Evolutionary conservation across 2,329 filamentous ascomycete species (phyloP).

Genomic region (Rutstroemia sp.): DNA sequence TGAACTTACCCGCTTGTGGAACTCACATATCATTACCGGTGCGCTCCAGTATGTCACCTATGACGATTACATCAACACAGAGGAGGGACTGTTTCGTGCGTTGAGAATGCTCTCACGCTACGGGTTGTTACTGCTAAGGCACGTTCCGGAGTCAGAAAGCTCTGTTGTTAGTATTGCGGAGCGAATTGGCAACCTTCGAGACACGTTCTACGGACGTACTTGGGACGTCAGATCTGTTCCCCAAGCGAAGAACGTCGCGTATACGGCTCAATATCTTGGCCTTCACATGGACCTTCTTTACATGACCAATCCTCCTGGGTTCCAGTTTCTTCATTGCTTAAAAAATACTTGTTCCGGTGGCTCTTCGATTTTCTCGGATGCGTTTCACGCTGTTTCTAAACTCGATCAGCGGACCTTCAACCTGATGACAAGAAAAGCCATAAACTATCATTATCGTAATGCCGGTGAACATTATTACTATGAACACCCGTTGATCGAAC

Average conservation of each 20-base stretch:
- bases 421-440: constrained; percentile 34
- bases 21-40: constrained; percentile 36
- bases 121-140: constrained; percentile 70
- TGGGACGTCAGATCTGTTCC: constrained; percentile 84
- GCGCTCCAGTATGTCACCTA: constrained; percentile 58
- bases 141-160: constrained; percentile 60
- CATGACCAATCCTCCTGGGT: constrained; percentile 66
- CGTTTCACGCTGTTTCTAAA: constrained; percentile 50
- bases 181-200: constrained; percentile 69
- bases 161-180: constrained; percentile 61
- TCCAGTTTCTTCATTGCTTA: constrained; percentile 86
- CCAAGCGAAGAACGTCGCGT: constrained; percentile 83
- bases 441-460: constrained; percentile 64
- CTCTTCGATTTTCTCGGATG: constrained; percentile 79
- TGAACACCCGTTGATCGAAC: constrained; percentile 44
- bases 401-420: constrained; percentile 30
- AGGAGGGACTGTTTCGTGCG: constrained; percentile 49
- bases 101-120: constrained; percentile 55
- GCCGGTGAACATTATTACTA: constrained; percentile 55
- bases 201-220: constrained; percentile 85
- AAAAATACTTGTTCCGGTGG: constrained; percentile 74
- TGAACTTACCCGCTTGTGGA: constrained; percentile 31
- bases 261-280: constrained; percentile 74
- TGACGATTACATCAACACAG: constrained; percentile 59
- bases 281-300: constrained; percentile 95